Base-by-base conservation (phyloP, 2,329 filamentous ascomycete genomes). In the Fusarium subglutinans region DNA sequence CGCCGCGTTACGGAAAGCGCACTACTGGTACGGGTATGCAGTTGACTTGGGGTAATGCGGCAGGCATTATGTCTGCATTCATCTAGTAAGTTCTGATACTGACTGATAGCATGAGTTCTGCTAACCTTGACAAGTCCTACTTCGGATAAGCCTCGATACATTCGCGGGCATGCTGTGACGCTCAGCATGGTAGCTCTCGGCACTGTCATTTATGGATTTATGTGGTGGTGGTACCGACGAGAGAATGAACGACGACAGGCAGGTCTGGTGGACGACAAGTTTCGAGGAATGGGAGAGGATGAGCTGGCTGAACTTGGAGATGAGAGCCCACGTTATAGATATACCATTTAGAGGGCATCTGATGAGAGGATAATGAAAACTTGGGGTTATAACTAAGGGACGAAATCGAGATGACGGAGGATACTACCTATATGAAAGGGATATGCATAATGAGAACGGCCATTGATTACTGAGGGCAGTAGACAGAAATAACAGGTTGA, bases 61-160 rank as follows among this genome's bases (percentile, higher is more conserved):
- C 90, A 17, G 93, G 93, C 6, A 92, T 95, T 72, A 92, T 94
- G 90, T 88, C 91, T 8, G 89, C 91, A 0, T 94, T 94, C 76
- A 89, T 93, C 61, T 88, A 88, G 82, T 84, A 64, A 74, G 82
- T 76, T 20, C 24, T 3, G 13, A 13, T 20, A 13, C 17, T 4
- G 8, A 13, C 22, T 24, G 8, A 14, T 20, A 4, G 8, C 13
- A 8, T 15, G 48, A 10, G 4, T 24, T 28, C 28, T 43, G 30
- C 74, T 78, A 44, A 79, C 62, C n/a, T 55, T 15, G 33, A n/a
- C n/a, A 15, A 88, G 86, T 72, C 82, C 85, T 9, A 82, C 79
- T 18, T 63, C 68, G 1, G 88, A 90, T 55, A 84, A 80, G 2
- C 90, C 90, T 4, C 85, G 88, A n/a, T 92, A 89, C 77, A 83